These are phyloP conservation scores for Nakazawaea anatomiae DNA, from an alignment of 805 yeast species.

Conservation along the genomic window DNA sequence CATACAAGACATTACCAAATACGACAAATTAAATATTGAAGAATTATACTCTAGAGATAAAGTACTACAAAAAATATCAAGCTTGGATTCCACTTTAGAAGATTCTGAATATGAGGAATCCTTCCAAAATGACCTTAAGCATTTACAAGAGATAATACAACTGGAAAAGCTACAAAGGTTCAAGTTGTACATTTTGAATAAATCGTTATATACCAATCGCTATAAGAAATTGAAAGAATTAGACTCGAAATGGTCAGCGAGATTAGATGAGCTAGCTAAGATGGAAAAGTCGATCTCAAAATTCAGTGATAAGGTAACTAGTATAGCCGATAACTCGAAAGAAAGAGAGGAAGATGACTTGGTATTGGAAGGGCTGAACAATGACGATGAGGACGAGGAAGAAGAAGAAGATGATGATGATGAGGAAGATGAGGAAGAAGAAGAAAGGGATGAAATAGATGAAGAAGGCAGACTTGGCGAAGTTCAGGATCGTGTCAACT, in stretches of 20 bases:
- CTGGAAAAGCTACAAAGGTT: constrained; percentile 9
- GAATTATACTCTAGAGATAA: constrained; percentile 1
- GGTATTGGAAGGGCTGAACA: constrained; percentile 4
- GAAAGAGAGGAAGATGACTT: constrained; percentile 7
- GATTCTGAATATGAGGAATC: not conserved
- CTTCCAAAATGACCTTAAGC: not conserved
- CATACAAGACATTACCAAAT: not conserved
- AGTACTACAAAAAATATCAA: constrained; percentile 1
- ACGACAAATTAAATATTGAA: constrained; percentile 1
- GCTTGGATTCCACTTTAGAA: not conserved
- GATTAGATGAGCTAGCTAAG: constrained; percentile 3
- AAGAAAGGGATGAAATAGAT: constrained; percentile 17
- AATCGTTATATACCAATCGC: constrained; percentile 4
- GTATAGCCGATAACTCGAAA: not conserved
- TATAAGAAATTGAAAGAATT: constrained; percentile 9
- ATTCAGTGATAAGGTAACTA: not conserved
- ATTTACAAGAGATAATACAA: constrained; percentile 1
- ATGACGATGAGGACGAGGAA: constrained; percentile 3
- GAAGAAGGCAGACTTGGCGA: constrained; percentile 13
- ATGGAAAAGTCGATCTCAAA: constrained; percentile 1
- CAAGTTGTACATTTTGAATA: constrained; percentile 8
- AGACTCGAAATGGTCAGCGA: constrained; percentile 3
- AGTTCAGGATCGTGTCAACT: constrained; percentile 3
- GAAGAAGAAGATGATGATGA: constrained; percentile 16
- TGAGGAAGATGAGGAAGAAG: constrained; percentile 14